Conservation (phyloP, 2,329 filamentous ascomycete genomes). For the Fusarium denticulatum region DNA sequence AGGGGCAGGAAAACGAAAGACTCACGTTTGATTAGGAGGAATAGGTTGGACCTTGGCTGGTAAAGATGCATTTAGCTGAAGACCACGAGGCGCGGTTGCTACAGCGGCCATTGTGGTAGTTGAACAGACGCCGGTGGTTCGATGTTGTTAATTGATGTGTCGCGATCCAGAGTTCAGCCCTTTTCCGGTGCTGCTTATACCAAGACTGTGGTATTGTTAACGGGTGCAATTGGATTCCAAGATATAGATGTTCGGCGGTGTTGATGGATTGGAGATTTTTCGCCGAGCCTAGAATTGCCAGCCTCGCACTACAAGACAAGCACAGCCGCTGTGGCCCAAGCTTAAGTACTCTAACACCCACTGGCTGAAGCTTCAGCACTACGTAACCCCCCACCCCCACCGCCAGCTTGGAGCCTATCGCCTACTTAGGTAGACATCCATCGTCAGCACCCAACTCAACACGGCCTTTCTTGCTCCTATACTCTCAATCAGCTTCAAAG, state of each 20-base stretch:
- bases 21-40: slow-evolving; percentile 81
- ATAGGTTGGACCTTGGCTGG: slow-evolving; percentile 64
- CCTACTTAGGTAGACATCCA: slow-evolving; percentile 10
- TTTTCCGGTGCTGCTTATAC: background rate
- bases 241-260: slow-evolving; percentile 23
- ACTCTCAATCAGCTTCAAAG: slow-evolving; percentile 39
- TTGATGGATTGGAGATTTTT: slow-evolving; percentile 45
- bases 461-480: slow-evolving; percentile 18
- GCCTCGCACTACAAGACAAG: slow-evolving; percentile 33
- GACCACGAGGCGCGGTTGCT: slow-evolving; percentile 51
- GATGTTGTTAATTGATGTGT: background rate
- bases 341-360: slow-evolving; percentile 10
- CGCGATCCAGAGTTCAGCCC: background rate
- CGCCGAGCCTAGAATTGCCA: slow-evolving; percentile 29
- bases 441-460: slow-evolving; percentile 25
- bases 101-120: slow-evolving; percentile 47
- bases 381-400: slow-evolving; percentile 45
- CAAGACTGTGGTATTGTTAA: slow-evolving; percentile 8
- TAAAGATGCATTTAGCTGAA: slow-evolving; percentile 54
- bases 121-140: background rate
- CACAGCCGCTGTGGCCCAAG: slow-evolving; percentile 39
- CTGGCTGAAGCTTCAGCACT: slow-evolving; percentile 35
- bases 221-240: slow-evolving; percentile 16
- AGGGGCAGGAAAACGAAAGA: slow-evolving; percentile 33
- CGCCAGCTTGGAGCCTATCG: slow-evolving; percentile 15